Percentiles rank a stretch among this genome's conserved stretches.
Conservation (phyloP, 1,284 basidiomycete genomes). For the Tylopilus orsonianus region DNA sequence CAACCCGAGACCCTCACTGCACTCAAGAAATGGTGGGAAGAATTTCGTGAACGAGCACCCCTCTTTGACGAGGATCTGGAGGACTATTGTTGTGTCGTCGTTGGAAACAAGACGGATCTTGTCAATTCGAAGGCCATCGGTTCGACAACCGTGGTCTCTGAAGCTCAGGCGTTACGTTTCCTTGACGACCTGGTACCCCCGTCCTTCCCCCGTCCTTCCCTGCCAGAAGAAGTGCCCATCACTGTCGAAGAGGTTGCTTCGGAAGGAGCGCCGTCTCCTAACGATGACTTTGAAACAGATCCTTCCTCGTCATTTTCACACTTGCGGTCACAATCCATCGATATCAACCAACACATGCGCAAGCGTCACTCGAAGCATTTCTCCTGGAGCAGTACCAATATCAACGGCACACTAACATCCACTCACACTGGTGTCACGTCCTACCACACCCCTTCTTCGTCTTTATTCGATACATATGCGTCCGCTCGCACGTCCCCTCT, state of each 20-base stretch:
- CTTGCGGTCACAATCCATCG: slow-evolving; percentile 24
- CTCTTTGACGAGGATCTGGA: slow-evolving; percentile 60
- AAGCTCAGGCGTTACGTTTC: slow-evolving; percentile 43
- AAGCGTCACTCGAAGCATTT: slow-evolving; percentile 39
- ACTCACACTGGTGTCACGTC: slow-evolving; percentile 55
- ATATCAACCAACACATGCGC: slow-evolving; percentile 20
- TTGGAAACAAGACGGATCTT: slow-evolving; percentile 80
- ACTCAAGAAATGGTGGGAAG: slow-evolving; percentile 73
- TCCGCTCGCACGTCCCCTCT: slow-evolving; percentile 62
- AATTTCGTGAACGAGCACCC: slow-evolving; percentile 67
- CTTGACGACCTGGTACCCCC: slow-evolving; percentile 59
- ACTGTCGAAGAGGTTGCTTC: slow-evolving; percentile 12
- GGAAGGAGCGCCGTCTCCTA: slow-evolving; percentile 17
- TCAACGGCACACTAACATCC: slow-evolving; percentile 41
- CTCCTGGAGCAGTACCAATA: slow-evolving; percentile 40
- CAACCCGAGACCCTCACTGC: slow-evolving; percentile 55
- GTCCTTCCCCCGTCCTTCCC: slow-evolving; percentile 25
- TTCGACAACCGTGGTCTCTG: slow-evolving; percentile 30
- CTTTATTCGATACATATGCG: slow-evolving; percentile 40
- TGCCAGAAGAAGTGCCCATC: slow-evolving; percentile 35
- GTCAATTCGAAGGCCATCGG: slow-evolving; percentile 7
- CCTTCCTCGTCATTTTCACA: slow-evolving; percentile 16
- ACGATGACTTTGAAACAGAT: slow-evolving; percentile 11
- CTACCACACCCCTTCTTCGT: slow-evolving; percentile 75
- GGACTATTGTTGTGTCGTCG: slow-evolving; percentile 70